Evolutionary conservation across 2,329 filamentous ascomycete genomes (phyloP), one percentile per base, ranked within the genome.

Genomic region (Pestalotiopsis sp.): DNA sequence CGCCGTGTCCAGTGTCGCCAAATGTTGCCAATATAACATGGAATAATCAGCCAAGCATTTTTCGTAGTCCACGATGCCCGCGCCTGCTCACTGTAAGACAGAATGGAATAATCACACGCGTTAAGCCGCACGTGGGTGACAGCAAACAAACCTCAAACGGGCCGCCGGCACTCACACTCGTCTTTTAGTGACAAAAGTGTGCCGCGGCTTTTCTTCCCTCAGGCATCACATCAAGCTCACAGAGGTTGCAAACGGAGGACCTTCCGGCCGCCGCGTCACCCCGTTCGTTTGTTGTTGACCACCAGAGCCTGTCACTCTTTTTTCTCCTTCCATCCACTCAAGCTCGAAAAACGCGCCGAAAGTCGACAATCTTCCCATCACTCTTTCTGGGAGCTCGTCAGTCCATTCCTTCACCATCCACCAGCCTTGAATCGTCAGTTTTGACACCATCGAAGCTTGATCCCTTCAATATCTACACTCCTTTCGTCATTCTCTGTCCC

Each of bases 1-100:
- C 31, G 31, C 31, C 6, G 31, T 36, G 31, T 36, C 31, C 31
- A 2, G 9, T 36, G 31, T 36, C 31, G 31, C 31, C 31, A 36
- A 36, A 52, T 52, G 45, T n/a, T n/a, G 20, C 9, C 20, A 7
- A 52, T 52, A n/a, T 17, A 52, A 20, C 45, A 52, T 20, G 7
- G 45, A 52, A 11, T 52, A 25, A 64, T 66, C 31, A 45, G 23
- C 62, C 9, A 45, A 38, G 20, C 62, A 52, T 25, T 27, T 68
- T 12, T 59, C 52, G 58, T 27, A 36, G 39, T 20, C 57, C 12
- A 38, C 39, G 56, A 52, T 20, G 45, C 59, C 31, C 23, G 12
- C n/a, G 23, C n/a, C 27, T 36, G 31, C 12, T 62, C n/a, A 62
- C 59, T n/a, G 59, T 62, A 62, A 36, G 59, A 62, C 59, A 62